Base-by-base conservation (phyloP, 2,329 filamentous ascomycete genomes). In the Didymella pomorum region DNA sequence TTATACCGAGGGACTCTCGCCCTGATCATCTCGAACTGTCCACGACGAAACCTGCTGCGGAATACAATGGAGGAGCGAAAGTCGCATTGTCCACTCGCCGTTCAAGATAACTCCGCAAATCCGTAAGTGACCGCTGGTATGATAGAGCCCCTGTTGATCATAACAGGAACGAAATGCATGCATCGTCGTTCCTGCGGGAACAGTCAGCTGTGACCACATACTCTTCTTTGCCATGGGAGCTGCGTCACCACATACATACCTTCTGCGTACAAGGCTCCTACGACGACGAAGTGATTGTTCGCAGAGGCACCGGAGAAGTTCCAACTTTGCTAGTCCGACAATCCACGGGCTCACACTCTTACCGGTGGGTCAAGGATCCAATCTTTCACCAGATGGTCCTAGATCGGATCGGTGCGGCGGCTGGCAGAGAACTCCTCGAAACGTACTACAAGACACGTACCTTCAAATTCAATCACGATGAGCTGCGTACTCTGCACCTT, bases 281-380 rank as follows among this genome's bases (percentile, higher is more conserved):
- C 14, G 67, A 69, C 46, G 61, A 68, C 21, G 65, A 69, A 28
- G 65, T 69, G 14, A 60, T 69, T 10, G 56, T 69, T 16, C 61
- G 67, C 10, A 59, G 52, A n/a, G 33, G 53, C 8, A 11, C 31
- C 6, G 46, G 42, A 7, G 25, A 28, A 1, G 46, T 50, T 2
- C 37, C 53, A 11, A 18, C 16, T 6, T 28, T 67, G n/a, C 61
- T 69, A 33, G 56, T 64, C 21, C 64, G 67, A 41, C 56, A 68
- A 11, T 44, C 55, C 12, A 49, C 45, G 12, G 56, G 56, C 10
- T 47, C 58, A 21, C 49, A 58, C 18, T 61, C 62, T 2, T 69
- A 68, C 26, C 60, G 57, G 29, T 69, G 67, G 67, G 42, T 60
- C 16, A 62, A 65, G 25, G 67, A 69, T 25, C 65, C 65, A 1